Evolutionary conservation across 495 filamentous ascomycete species (phyloP).

Genomic region (Rhypophila decipiens): DNA sequence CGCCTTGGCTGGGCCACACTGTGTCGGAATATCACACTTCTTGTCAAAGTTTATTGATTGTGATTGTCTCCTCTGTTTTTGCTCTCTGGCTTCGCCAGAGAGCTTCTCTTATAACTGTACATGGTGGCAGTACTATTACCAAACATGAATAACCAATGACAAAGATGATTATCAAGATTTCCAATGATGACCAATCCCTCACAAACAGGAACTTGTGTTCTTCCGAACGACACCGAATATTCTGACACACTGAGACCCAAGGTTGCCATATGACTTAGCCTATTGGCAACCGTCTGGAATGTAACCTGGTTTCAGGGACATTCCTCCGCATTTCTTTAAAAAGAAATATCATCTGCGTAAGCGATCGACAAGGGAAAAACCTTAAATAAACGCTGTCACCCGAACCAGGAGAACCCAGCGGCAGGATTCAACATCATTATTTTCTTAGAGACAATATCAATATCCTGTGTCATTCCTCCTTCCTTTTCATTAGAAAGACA

Average conservation of each 20-base stretch:
- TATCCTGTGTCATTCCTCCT: not conserved
- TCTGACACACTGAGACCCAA: not conserved
- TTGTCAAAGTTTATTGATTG: too few relatives aligned
- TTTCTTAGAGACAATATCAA: not conserved
- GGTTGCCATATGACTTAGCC: not conserved
- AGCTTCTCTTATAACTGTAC: too few relatives aligned
- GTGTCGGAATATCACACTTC: too few relatives aligned
- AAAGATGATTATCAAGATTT: too few relatives aligned
- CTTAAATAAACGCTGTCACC: not conserved
- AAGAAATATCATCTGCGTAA: not conserved
- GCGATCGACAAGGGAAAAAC: not conserved
- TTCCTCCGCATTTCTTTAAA: conserved; percentile 1
- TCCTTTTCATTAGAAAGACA: not conserved
- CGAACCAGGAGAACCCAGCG: not conserved
- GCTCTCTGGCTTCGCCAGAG: too few relatives aligned
- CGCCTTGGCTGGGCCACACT: not conserved
- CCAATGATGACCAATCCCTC: too few relatives aligned
- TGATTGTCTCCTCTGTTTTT: too few relatives aligned
- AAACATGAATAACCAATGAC: too few relatives aligned
- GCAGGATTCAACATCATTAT: not conserved
- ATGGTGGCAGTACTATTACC: too few relatives aligned
- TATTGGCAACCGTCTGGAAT: not conserved
- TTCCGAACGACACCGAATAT: too few relatives aligned
- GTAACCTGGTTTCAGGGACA: not conserved
- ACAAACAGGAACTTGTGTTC: too few relatives aligned